Evolutionary conservation across 768 basidiomycete species (phyloP), one percentile per base, ranked within the genome.

Genomic region (Suillus sp.): DNA sequence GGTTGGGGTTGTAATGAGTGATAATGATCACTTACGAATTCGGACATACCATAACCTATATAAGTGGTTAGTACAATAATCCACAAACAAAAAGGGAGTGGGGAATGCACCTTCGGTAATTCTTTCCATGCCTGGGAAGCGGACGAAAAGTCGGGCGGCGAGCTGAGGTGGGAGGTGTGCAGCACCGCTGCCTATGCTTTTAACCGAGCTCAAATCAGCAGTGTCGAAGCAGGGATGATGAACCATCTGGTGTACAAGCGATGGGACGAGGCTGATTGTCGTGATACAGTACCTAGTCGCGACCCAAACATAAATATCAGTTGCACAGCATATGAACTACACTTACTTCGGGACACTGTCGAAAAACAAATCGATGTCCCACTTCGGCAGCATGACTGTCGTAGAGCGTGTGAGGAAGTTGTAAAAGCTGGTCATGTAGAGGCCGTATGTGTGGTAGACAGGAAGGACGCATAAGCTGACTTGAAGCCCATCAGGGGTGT

Each of bases 1-100:
- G 5, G 5, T 53, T 10, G 13, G 50, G 30, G 27, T 50, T 34
- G 32, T 40, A 4, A 27, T 16, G 8, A 27, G n/a, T n/a, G n/a
- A 16, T 8, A 16, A 48, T 16, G 27, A 32, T 38, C 4, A 77
- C 86, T 64, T 65, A 85, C 85, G 38, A 70, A 70, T 78, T 88
- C 86, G 0, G 86, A 86, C 78, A 87, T 81, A 18, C 88, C 88
- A 64, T 86, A 90, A 0, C 86, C 87, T 86, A 59, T 42, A 20
- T 48, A 55, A 62, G 5, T 8, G 53, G 64, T 51, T 25, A 63
- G 14, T 37, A 34, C 14, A 10, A 14, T 32, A 1, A 57, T 11
- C 11, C 25, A 16, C 14, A 8, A 16, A 38, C 9, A 11, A 20
- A 40, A 22, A 3, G 22, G 37, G 42, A 13, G 16, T 22, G 11